Conservation (phyloP, 2,329 filamentous ascomycete species). For the Stylonectria norvegica region DNA sequence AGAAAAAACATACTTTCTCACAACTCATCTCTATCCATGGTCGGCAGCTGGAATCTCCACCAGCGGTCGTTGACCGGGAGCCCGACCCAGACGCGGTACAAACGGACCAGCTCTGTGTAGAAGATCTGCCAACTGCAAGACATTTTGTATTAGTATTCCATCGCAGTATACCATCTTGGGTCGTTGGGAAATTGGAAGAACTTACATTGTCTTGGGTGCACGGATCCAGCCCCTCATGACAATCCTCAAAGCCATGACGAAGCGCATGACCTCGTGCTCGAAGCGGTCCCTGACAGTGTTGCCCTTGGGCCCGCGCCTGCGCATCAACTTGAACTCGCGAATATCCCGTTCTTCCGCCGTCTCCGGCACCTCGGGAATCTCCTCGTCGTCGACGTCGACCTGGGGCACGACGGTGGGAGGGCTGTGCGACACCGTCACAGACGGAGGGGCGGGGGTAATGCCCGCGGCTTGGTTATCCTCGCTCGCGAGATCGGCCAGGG, state of each 20-base stretch:
- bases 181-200: constrained; percentile 21
- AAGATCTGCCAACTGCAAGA: constrained; percentile 40
- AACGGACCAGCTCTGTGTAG: constrained; percentile 42
- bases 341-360: constrained; percentile 39
- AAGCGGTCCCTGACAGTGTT: constrained; percentile 53
- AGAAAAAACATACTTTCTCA: too few species aligned
- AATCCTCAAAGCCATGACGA: constrained; percentile 61
- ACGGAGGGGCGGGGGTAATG: too few species aligned
- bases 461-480: constrained; percentile 40
- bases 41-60: constrained; percentile 45
- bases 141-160: constrained; percentile 1
- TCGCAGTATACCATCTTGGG: not conserved
- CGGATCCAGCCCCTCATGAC: constrained; percentile 68
- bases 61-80: constrained; percentile 48
- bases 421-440: not conserved
- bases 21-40: constrained; percentile 46
- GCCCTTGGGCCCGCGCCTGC: constrained; percentile 31
- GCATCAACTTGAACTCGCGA: constrained; percentile 29
- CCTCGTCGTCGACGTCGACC: constrained; percentile 29
- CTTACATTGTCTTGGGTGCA: constrained; percentile 69
- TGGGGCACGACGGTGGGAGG: constrained; percentile 9
- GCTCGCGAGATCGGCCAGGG: constrained; percentile 24
- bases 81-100: constrained; percentile 51
- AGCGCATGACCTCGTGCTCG: constrained; percentile 58
- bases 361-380: constrained; percentile 38